phyloP scores from a whole-genome alignment of 768 basidiomycete genomes.

The Amanita polypyramis region DNA sequence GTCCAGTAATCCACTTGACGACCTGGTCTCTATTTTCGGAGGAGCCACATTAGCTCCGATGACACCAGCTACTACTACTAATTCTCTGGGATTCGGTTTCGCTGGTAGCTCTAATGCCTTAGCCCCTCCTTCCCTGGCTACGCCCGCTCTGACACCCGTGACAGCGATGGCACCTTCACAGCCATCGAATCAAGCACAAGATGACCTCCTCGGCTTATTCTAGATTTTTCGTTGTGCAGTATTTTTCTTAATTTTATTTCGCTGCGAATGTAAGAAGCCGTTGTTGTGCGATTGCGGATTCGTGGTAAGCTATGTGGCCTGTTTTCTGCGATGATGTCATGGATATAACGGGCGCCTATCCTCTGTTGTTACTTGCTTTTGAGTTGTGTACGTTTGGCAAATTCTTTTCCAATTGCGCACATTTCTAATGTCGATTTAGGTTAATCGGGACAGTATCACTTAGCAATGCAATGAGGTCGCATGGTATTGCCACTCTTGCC shows the following conservation, averaged over 20 bases:
- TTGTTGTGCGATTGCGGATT: neutral
- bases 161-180: slow-evolving; percentile 12
- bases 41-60: slow-evolving; percentile 11
- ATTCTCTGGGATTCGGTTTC: slow-evolving; percentile 14
- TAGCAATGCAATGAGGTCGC: neutral
- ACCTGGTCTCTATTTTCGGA: slow-evolving; percentile 90
- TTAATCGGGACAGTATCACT: neutral
- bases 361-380: neutral
- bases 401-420: neutral
- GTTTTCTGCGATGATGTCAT: neutral
- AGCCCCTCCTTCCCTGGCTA: slow-evolving; percentile 17
- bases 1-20: slow-evolving; percentile 84
- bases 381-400: neutral
- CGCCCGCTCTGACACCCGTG: slow-evolving; percentile 17
- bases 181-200: slow-evolving; percentile 25
- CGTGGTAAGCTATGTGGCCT: neutral
- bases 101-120: slow-evolving; percentile 11
- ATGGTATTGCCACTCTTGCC: too few species aligned
- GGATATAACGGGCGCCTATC: too few species aligned
- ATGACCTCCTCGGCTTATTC: slow-evolving; percentile 43
- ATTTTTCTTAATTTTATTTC: neutral
- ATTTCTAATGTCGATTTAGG: neutral
- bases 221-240: slow-evolving; percentile 17
- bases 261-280: neutral
- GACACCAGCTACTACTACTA: slow-evolving; percentile 9